Evolutionary conservation across 257 asterid species (phyloP), one percentile per base, ranked within the genome.

Genomic region (Craterostigma plantagineum): DNA sequence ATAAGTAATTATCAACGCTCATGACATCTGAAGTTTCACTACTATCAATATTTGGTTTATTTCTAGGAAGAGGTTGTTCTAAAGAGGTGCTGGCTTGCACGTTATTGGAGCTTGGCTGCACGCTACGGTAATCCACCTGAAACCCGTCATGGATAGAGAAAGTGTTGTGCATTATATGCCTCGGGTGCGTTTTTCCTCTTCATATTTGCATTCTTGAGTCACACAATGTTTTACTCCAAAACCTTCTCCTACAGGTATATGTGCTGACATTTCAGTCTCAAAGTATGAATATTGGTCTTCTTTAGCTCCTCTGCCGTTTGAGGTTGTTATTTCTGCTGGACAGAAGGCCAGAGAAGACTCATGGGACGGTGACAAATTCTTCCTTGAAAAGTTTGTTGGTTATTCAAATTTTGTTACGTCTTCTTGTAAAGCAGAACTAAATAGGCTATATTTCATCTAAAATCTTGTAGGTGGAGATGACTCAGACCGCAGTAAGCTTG

Each of bases 71-170:
- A 90, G 66, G 94, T 90, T 49, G 99, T 83, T 62, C 48, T 90
- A 55, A 90, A 90, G 82, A 77, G 96, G 68, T 90, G 99, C 51
- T 90, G 99, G 99, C 96, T 90, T 62, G 82, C 99, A 68, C 96
- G 99, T 46, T 90, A 83, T 45, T 90, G 99, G 99, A 66, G 86
- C 55, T 73, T 90, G 61, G 96, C 96, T 65, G 65, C n/a, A n/a
- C n/a, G n/a, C n/a, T n/a, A 77, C 62, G 99, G 99, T 90, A 83
- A 75, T 67, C 40, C 52, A 4, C 49, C 47, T 16, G 10, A 11
- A 33, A 53, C 43, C 47, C 9, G 36, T 2, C n/a, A 7, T 8
- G n/a, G n/a, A 23, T 23, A 23, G 30, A 23, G 6, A 23, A 23
- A 23, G 30, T 23, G 30, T 23, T 23, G 6, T 23, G 30, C 30